Base-by-base conservation (phyloP, 306 rosid genomes). In the Begonia masoniana region DNA sequence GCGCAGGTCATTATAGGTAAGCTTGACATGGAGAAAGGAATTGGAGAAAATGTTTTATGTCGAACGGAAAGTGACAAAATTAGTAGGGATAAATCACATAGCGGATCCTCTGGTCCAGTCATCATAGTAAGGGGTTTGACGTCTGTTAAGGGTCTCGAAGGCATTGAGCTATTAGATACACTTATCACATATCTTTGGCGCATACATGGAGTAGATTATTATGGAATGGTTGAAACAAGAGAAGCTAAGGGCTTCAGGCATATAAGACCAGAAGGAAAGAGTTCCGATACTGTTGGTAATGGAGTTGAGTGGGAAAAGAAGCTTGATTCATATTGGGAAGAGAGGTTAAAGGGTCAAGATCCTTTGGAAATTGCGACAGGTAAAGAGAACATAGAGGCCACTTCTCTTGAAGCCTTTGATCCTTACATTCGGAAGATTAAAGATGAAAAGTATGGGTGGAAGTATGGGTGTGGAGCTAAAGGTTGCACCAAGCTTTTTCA, bases 361-460 rank as follows among this genome's bases (percentile, higher is more conserved):
- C 95, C 84, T 48, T 70, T 92, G 77, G 99, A 92, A 71, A 59
- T 82, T 62, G 83, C 83, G 99, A 73, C 96, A 63, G 99, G 84
- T 16, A 92, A 81, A 78, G 99, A 92, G 62, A 92, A 81, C 72
- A 83, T 92, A 77, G 99, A 86, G 63, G 85, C 96, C 35, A 80
- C 92, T 47, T 95, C 99, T 55, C 68, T 42, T 63, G 95, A 83
- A 74, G 79, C 73, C 52, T 69, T 92, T 68, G 99, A 81, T 77
- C 99, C 99, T 31, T 79, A 62, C 62, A 84, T 92, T 31, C 74
- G 99, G 54, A 92, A 92, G 72, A 92, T 92, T 56, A 86, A 95
- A 74, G 99, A 92, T 83, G 99, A 92, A 57, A 92, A 86, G 69
- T 92, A 86, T 74, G 99, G 99, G 56, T 92, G 99, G 99, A 92